Percentiles rank a stretch among this genome's conserved stretches.
These are phyloP conservation scores for Syzygium grande DNA, from an alignment of 345 rosid genomes.

Conservation along the genomic window DNA sequence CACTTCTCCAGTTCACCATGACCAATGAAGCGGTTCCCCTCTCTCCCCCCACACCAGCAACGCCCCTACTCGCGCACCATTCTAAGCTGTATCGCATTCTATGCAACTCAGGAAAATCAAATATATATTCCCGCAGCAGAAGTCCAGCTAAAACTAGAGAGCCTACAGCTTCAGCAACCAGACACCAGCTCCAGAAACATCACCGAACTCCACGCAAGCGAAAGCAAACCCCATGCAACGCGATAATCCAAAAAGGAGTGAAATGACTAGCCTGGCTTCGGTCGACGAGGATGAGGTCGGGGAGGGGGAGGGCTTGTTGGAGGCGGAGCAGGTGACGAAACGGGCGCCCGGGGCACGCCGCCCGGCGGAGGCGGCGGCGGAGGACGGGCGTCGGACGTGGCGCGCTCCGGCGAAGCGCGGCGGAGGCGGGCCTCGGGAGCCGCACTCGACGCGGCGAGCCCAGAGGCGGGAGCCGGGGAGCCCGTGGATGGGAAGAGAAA, in stretches of 20 bases:
- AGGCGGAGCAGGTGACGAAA: slow-evolving; percentile 32
- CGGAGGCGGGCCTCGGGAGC: neutral
- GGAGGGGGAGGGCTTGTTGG: slow-evolving; percentile 36
- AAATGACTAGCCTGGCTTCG: slow-evolving; percentile 43
- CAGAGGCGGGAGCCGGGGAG: neutral
- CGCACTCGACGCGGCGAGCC: neutral
- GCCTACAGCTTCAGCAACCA: neutral
- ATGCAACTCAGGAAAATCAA: neutral
- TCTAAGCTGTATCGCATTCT: neutral
- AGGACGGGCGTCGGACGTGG: neutral
- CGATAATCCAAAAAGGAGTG: neutral
- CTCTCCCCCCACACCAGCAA: neutral
- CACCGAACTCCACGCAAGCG: neutral
- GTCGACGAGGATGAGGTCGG: slow-evolving; percentile 12
- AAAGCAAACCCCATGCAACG: neutral
- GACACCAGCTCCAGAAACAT: neutral
- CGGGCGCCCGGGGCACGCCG: neutral
- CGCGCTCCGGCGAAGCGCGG: neutral
- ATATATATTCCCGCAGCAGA: neutral
- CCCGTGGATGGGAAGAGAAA: neutral
- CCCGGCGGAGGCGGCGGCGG: neutral
- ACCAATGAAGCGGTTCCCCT: neutral
- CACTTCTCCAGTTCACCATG: neutral
- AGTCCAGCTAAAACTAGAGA: neutral
- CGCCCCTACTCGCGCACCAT: neutral